Evolutionary conservation across 1,284 basidiomycete genomes (phyloP), one percentile per base, ranked within the genome.

Genomic region (Phylloboletellus chloephorus): DNA sequence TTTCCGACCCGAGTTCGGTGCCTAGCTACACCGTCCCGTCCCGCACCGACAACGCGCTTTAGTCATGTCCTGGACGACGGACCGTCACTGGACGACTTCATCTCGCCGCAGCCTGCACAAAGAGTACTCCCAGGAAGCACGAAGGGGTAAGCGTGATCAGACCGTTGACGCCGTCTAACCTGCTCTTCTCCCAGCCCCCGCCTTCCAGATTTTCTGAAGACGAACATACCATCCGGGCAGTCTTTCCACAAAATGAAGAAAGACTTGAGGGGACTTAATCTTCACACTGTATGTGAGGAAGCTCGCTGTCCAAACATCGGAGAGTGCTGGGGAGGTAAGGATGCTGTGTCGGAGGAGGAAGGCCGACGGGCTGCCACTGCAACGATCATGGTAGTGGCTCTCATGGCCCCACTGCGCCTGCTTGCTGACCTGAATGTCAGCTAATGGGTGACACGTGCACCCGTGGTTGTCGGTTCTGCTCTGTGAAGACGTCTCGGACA

Each of bases 361-460:
- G 84, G 81, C 31, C 84, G 86, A 56, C 81, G 82, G 40, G 78
- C 81, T 37, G 96, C 96, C 10, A 99, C 96, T 6, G 93, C 93
- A n/a, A 97, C 93, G 0, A 99, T 99, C 65, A 98, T 99, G 96
- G 94, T 90, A 49, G 42, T 74, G 58, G 23, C 30, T 37, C 29
- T 32, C 32, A 17, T 33, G 19, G 17, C 25, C 36, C 23, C n/a
- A 36, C 5, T 24, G 19, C 29, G 31, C 31, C 41, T 36, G n/a
- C 34, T 44, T 17, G 28, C 46, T 50, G 26, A 46, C 40, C 19
- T 31, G 31, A 37, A 21, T 22, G 25, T 38, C 30, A 59, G 92
- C 71, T 98, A 23, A 98, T 99, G 96, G 96, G 96, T n/a, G 95
- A 98, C 67, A 96, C 92, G 9, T 99, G 96, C 61, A 99, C 96